phyloP scores from a whole-genome alignment of 208 protist genomes.

The Crithidia mellificae region DNA sequence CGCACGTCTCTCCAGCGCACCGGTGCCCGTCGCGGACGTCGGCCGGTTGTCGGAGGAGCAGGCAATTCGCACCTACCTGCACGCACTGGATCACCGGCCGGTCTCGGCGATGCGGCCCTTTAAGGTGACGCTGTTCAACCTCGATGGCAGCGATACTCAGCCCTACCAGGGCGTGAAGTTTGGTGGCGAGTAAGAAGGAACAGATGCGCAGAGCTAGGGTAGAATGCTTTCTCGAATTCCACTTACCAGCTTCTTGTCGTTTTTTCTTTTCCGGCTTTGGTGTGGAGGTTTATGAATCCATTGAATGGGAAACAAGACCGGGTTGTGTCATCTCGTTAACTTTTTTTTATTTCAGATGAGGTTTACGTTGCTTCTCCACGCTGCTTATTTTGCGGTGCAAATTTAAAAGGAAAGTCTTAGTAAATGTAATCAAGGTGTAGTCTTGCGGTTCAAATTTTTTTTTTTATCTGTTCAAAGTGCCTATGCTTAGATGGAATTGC shows the following conservation, averaged over 20 bases:
- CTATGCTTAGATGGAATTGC: too few species aligned
- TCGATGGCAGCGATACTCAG: slow-evolving; percentile 70
- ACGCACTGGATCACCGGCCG: slow-evolving; percentile 52
- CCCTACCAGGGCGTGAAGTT: slow-evolving; percentile 91
- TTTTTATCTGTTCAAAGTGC: too few species aligned
- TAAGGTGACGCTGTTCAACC: slow-evolving; percentile 87
- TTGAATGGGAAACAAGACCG: too few species aligned
- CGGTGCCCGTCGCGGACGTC: slow-evolving; percentile 59
- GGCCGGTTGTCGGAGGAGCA: slow-evolving; percentile 73
- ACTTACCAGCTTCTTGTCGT: too few species aligned
- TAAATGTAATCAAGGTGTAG: too few species aligned
- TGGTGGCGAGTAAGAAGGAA: slow-evolving; percentile 49
- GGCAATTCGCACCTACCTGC: slow-evolving; percentile 71
- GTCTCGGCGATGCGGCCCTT: slow-evolving; percentile 70
- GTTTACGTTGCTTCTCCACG: neutral
- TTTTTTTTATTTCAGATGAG: neutral
- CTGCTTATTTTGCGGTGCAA: neutral
- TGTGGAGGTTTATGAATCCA: too few species aligned
- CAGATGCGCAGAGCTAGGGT: neutral
- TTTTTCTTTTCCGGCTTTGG: too few species aligned
- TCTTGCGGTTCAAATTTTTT: too few species aligned
- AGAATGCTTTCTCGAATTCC: neutral
- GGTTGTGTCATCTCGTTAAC: too few species aligned
- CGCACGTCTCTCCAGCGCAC: slow-evolving; percentile 35
- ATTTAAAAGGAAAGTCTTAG: too few species aligned